Conservation (phyloP, 805 yeast genomes). For the Wickerhamomyces silvicola region DNA sequence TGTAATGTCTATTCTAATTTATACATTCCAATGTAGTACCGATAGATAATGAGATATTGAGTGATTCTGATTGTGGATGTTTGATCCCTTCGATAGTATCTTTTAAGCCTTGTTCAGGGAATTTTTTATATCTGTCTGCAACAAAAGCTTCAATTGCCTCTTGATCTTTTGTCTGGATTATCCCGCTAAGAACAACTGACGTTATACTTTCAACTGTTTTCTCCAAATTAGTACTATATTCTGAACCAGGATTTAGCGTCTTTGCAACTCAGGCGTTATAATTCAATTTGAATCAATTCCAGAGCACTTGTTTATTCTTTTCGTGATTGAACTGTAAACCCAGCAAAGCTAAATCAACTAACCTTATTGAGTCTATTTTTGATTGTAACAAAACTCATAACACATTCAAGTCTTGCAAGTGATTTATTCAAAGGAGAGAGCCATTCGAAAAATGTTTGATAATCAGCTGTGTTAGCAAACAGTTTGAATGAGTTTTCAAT, state of each 20-base stretch:
- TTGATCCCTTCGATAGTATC: conserved; percentile 13
- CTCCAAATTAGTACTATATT: conserved; percentile 39
- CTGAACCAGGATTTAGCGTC: conserved; percentile 39
- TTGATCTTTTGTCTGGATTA: conserved; percentile 24
- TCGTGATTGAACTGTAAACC: conserved; percentile 41
- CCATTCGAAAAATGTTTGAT: conserved; percentile 10
- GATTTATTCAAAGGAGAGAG: conserved; percentile 6
- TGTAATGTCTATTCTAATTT: too few relatives aligned
- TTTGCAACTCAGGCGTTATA: conserved; percentile 47
- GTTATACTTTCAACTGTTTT: conserved; percentile 36
- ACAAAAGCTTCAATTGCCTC: conserved; percentile 26
- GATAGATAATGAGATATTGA: conserved; percentile 9
- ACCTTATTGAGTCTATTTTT: conserved; percentile 49
- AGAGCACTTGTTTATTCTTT: conserved; percentile 30
- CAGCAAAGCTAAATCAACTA: conserved; percentile 51
- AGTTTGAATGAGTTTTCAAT: conserved; percentile 16
- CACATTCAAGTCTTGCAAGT: conserved; percentile 35
- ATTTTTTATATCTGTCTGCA: conserved; percentile 22
- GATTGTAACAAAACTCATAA: conserved; percentile 49
- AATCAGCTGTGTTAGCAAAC: conserved; percentile 5
- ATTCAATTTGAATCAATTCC: conserved; percentile 53
- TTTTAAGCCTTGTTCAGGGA: conserved; percentile 34
- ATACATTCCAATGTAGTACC: too few relatives aligned
- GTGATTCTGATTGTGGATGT: conserved; percentile 9
- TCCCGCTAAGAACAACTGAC: conserved; percentile 28